Evolutionary conservation across 805 yeast genomes (phyloP), one percentile per base, ranked within the genome.

Genomic region (Huiozyma sinensis): DNA sequence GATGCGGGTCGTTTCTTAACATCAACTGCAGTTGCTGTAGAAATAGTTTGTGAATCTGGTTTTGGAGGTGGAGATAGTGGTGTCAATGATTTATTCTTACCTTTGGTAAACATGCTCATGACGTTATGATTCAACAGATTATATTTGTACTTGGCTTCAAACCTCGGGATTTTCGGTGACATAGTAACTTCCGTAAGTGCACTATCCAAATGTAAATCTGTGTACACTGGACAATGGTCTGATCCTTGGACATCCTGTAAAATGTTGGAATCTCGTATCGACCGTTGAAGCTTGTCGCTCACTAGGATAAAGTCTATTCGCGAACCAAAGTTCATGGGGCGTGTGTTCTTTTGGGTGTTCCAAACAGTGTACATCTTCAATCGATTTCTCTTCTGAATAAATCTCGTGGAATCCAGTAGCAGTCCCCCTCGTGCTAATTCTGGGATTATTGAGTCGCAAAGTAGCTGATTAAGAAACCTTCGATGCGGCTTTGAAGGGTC

Each of bases 161-260:
- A 69, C 48, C 60, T 67, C 11, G 75, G 71, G 6, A 50, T 40
- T 35, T 42, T 46, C 9, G 33, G 33, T 9, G n/a, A 9, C 33
- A 31, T 31, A 17, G 24, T 17, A 17, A 17, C 24, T 17, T 4
- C 24, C 24, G 24, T 17, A 17, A 17, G 24, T 4, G 24, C 24
- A 8, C 34, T 31, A 7, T 28, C 36, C 12, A 28, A 12, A 4
- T 12, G 34, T 9, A 88, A 55, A 58, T 87, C 97, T 1, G 87
- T 71, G 55, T 61, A 87, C 0, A 87, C 76, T 0, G 98, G 98
- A 61, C 97, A 90, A 63, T 90, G 98, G 60, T 90, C 98, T 0
- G 96, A 86, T 0, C 98, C 98, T 58, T 74, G 66, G 1, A 89
- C 54, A 38, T 70, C 70, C 0, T 87, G 81, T 73, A 83, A 72